phyloP scores from a whole-genome alignment of 495 filamentous ascomycete genomes.

The Daldinia grandis region DNA sequence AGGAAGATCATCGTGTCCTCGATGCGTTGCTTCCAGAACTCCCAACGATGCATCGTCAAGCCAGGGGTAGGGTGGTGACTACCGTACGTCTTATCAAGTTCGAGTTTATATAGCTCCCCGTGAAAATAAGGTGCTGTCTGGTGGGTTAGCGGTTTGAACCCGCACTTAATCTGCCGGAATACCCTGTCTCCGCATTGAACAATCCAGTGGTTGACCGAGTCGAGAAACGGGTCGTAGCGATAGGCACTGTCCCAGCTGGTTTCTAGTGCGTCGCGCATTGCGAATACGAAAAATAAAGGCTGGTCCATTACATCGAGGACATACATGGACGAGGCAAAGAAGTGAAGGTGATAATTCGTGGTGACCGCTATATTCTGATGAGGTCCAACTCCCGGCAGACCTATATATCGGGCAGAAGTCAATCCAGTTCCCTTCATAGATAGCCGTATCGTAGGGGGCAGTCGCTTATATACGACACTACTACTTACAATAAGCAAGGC shows the following conservation, averaged over 20 bases:
- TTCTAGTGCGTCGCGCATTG: conserved; percentile 22
- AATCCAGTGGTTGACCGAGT: background rate
- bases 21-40: conserved; percentile 6
- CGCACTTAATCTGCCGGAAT: background rate
- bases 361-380: accelerated
- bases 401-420: background rate
- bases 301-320: background rate
- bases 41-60: conserved; percentile 8
- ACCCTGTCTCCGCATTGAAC: background rate
- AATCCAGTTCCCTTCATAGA: background rate
- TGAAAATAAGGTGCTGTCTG: background rate
- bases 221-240: background rate
- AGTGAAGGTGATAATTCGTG: conserved; percentile 7
- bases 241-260: background rate
- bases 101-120: background rate
- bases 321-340: conserved; percentile 2
- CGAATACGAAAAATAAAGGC: conserved; percentile 4
- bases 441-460: background rate
- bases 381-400: background rate
- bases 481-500: background rate
- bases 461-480: background rate
- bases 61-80: background rate
- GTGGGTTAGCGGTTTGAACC: background rate
- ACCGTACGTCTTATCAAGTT: background rate
- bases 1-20: conserved; percentile 1